phyloP scores from a whole-genome alignment of 306 rosid genomes.

The Ammopiptanthus mongolicus region DNA sequence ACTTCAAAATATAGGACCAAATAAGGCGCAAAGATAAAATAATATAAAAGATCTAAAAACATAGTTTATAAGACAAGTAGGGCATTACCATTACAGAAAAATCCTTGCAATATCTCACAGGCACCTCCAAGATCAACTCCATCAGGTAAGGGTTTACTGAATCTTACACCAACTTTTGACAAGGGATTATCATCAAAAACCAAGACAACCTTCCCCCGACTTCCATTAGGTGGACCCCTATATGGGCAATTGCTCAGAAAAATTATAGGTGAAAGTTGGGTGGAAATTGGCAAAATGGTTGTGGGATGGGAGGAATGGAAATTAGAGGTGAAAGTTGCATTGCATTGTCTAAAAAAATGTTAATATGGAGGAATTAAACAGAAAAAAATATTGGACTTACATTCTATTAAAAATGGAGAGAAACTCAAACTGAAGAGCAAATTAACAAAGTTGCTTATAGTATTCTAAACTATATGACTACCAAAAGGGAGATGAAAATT shows the following conservation, averaged over 20 bases:
- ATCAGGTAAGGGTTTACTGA: slow-evolving; percentile 76
- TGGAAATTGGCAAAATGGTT: background rate
- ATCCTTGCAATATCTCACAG: slow-evolving; percentile 81
- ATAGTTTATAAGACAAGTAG: background rate
- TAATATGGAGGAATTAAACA: background rate
- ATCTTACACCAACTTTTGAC: slow-evolving; percentile 87
- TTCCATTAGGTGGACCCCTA: slow-evolving; percentile 83
- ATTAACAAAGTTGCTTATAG: slow-evolving; percentile 1
- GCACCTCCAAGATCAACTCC: slow-evolving; percentile 99
- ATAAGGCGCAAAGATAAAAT: background rate
- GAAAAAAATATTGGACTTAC: background rate
- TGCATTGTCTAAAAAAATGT: background rate
- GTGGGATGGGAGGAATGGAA: background rate
- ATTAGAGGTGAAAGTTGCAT: background rate
- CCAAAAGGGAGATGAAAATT: background rate
- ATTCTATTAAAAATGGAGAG: background rate
- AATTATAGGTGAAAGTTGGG: background rate
- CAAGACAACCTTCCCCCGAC: slow-evolving; percentile 81
- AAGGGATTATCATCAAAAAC: slow-evolving; percentile 82
- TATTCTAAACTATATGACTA: background rate
- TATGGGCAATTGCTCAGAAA: slow-evolving; percentile 12
- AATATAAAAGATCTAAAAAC: slow-evolving; percentile 1
- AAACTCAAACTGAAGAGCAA: background rate
- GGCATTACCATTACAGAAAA: slow-evolving; percentile 79
- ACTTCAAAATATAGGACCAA: slow-evolving; percentile 19